Evolutionary conservation across 805 yeast genomes (phyloP).

Genomic region (Cyberlindnera mycetangii): DNA sequence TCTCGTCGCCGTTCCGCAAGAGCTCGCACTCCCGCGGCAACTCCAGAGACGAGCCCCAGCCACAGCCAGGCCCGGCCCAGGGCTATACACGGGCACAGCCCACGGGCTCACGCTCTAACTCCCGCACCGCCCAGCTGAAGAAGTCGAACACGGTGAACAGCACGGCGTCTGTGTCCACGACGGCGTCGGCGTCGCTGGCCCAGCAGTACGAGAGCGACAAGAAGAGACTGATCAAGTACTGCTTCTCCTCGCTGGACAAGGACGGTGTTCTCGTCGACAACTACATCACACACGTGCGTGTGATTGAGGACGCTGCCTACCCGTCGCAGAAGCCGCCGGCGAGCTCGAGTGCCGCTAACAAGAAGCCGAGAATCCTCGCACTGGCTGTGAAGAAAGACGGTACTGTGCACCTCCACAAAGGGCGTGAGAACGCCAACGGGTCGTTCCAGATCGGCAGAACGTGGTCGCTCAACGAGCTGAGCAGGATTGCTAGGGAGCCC

Average conservation of each 20-base stretch:
- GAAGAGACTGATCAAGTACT: constrained; percentile 41
- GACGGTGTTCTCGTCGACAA: constrained; percentile 46
- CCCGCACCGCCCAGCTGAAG: constrained; percentile 13
- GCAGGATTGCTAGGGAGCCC: constrained; percentile 50
- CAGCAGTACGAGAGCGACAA: constrained; percentile 58
- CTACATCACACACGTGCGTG: constrained; percentile 73
- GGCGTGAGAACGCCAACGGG: constrained; percentile 72
- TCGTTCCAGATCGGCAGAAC: constrained; percentile 87
- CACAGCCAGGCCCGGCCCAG: constrained; percentile 1
- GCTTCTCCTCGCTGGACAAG: constrained; percentile 46
- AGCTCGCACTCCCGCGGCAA: constrained; percentile 31
- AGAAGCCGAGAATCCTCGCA: constrained; percentile 56
- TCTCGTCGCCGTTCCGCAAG: constrained; percentile 36
- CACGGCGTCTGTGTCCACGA: constrained; percentile 29
- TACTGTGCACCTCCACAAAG: constrained; percentile 74
- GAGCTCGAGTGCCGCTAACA: constrained; percentile 42
- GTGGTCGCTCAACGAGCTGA: constrained; percentile 79
- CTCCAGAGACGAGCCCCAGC: constrained; percentile 28
- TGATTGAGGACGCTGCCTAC: constrained; percentile 69
- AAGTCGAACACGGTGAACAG: constrained; percentile 30
- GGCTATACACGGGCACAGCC: neutral
- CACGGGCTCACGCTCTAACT: neutral
- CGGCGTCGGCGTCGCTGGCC: constrained; percentile 40
- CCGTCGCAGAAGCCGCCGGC: constrained; percentile 70
- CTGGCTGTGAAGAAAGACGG: constrained; percentile 64